These are phyloP conservation scores for Pyrenophora teres DNA, from an alignment of 2,329 filamentous ascomycete species.

Conservation along the genomic window DNA sequence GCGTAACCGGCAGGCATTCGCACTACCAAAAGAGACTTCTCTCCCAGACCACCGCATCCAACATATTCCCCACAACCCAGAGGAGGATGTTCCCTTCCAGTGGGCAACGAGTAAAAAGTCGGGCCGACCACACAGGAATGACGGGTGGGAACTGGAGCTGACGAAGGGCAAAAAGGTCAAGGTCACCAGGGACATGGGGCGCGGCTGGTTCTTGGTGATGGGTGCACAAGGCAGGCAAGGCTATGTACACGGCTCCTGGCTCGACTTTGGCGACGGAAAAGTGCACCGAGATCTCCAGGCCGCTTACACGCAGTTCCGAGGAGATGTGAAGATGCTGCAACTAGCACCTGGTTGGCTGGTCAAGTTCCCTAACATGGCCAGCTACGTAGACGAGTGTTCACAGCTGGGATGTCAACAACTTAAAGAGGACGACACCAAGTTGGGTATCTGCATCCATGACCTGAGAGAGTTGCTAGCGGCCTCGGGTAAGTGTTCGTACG, in stretches of 20 bases:
- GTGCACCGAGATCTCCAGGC: constrained; percentile 14
- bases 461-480: constrained; percentile 32
- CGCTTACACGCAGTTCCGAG: constrained; percentile 25
- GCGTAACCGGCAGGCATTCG: not conserved
- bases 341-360: constrained; percentile 20
- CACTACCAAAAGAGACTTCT: not conserved
- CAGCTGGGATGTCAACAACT: constrained; percentile 21
- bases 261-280: constrained; percentile 26
- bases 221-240: constrained; percentile 21
- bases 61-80: not conserved
- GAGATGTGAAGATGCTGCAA: constrained; percentile 20
- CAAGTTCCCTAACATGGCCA: constrained; percentile 25
- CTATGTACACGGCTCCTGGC: constrained; percentile 32
- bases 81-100: constrained; percentile 5
- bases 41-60: constrained; percentile 3
- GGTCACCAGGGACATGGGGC: constrained; percentile 28
- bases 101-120: constrained; percentile 29
- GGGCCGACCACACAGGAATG: constrained; percentile 28
- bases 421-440: constrained; percentile 17
- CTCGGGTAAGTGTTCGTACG: constrained; percentile 26
- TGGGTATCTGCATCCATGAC: constrained; percentile 40
- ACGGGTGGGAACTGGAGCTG: constrained; percentile 33
- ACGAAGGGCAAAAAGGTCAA: constrained; percentile 32
- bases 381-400: constrained; percentile 30
- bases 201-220: constrained; percentile 31